Conservation (phyloP, 257 asterid genomes). For the Solanum pinnatisectum region DNA sequence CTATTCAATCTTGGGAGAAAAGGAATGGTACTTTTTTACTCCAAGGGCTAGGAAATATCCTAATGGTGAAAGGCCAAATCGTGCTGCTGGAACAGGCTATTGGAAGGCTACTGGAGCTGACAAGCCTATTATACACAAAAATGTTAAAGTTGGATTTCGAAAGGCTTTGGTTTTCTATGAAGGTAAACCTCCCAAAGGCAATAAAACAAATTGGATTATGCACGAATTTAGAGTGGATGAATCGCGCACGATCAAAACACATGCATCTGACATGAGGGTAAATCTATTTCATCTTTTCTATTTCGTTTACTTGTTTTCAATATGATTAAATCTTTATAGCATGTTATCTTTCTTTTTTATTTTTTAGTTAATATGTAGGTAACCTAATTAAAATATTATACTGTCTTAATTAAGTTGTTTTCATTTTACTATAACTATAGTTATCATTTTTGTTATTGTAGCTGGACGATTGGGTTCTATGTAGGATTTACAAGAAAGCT, state of each 20-base stretch:
- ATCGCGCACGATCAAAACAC: not conserved
- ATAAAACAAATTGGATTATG: conserved; percentile 18
- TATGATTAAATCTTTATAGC: not conserved
- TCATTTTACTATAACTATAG: not conserved
- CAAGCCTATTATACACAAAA: not conserved
- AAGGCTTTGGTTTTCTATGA: conserved; percentile 8
- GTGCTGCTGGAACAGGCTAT: conserved; percentile 3
- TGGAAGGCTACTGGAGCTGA: conserved; percentile 22
- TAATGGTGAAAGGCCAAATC: conserved; percentile 6
- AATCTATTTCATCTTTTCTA: too few relatives aligned
- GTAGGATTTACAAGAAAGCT: conserved; percentile 9
- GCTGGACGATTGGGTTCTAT: conserved; percentile 23
- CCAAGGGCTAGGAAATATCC: conserved; percentile 9
- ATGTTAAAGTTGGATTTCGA: not conserved
- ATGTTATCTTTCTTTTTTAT: not conserved
- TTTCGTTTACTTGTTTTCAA: not conserved
- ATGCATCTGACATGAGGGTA: conserved; percentile 15
- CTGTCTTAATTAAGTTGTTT: not conserved
- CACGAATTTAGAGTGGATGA: conserved; percentile 10
- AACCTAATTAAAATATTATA: not conserved
- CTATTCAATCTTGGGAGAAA: not conserved
- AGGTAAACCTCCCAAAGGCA: conserved; percentile 10
- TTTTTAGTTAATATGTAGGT: too few relatives aligned
- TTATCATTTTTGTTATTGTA: not conserved
- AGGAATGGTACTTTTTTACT: conserved; percentile 13